Evolutionary conservation across 768 basidiomycete genomes (phyloP), one percentile per base, ranked within the genome.

Genomic region (Chiua virens): DNA sequence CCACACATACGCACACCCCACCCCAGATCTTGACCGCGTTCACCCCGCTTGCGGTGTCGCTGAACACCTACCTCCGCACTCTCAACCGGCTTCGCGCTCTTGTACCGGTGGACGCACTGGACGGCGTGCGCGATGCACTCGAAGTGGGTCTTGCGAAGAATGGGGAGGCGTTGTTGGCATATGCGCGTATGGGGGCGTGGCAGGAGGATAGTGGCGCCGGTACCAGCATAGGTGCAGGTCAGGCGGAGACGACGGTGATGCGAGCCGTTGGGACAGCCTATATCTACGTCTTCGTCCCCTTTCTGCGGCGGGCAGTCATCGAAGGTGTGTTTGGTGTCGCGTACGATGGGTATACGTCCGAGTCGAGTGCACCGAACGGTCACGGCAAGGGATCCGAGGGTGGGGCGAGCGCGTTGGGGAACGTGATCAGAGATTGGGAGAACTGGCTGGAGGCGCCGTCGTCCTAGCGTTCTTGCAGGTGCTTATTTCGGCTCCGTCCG

Each of bases 61-160:
- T 85, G 37, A 97, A 98, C 61, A 78, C 82, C 4, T 69, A 92
- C 21, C 73, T 94, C 4, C 76, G 80, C 6, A 76, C 86, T 2
- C 71, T 98, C 39, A 98, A 98, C 66, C 78, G 83, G 3, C 73
- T 98, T 20, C 86, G 95, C 4, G 75, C 92, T 11, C 80, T 96
- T 13, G 88, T 89, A 3, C 92, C 92, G 3, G 71, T 80, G 13
- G 74, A 73, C 11, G 75, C 87, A n/a, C 61, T 83, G 41, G 58
- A 62, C 1, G 74, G 77, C n/a, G 70, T 91, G 10, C 61, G 74
- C 2, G 58, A 58, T 1, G 69, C 73, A n/a, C 70, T 90, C 21
- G 84, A 87, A 43, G 65, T 60, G 4, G 71, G 77, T 8, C 71
- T 92, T 17, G 74, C 71, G 2, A 67, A 65, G 30, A 70, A 74